phyloP scores from a whole-genome alignment of 805 yeast species.

The Sugiyamaella valdiviana region DNA sequence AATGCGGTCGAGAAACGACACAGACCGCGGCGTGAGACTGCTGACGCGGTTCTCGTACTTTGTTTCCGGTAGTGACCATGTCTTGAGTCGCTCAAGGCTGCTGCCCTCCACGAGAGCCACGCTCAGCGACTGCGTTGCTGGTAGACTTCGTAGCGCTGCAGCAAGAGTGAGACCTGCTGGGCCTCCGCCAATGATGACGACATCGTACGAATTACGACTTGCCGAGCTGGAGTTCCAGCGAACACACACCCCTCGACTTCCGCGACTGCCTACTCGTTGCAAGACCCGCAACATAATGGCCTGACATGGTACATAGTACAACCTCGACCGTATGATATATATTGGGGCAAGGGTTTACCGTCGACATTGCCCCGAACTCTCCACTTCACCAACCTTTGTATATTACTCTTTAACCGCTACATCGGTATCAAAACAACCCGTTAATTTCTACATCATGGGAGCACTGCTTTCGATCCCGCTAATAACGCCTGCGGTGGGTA shows the following conservation, averaged over 20 bases:
- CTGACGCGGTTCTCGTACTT: constrained; percentile 72
- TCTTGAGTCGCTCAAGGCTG: constrained; percentile 46
- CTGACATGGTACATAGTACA: background rate
- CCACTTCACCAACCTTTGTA: too few relatives aligned
- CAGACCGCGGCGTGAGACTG: constrained; percentile 77
- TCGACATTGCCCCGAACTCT: background rate
- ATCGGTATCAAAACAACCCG: too few relatives aligned
- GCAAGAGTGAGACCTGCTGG: constrained; percentile 92
- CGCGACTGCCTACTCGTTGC: background rate
- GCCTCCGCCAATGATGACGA: constrained; percentile 92
- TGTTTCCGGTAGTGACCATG: constrained; percentile 41
- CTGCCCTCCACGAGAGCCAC: constrained; percentile 72
- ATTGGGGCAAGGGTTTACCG: background rate
- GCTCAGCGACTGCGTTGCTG: constrained; percentile 50
- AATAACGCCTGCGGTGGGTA: constrained; percentile 60
- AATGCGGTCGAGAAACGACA: constrained; percentile 55
- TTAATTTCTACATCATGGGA: constrained; percentile 30
- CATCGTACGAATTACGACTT: constrained; percentile 38
- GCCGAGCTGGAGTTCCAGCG: background rate
- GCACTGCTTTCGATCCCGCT: constrained; percentile 36
- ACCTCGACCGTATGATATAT: background rate
- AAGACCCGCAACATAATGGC: background rate
- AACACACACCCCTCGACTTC: background rate
- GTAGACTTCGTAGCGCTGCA: constrained; percentile 65
- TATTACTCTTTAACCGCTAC: too few relatives aligned